Base-by-base conservation (phyloP, 2,329 filamentous ascomycete genomes). In the Aspergillus fijiensis region DNA sequence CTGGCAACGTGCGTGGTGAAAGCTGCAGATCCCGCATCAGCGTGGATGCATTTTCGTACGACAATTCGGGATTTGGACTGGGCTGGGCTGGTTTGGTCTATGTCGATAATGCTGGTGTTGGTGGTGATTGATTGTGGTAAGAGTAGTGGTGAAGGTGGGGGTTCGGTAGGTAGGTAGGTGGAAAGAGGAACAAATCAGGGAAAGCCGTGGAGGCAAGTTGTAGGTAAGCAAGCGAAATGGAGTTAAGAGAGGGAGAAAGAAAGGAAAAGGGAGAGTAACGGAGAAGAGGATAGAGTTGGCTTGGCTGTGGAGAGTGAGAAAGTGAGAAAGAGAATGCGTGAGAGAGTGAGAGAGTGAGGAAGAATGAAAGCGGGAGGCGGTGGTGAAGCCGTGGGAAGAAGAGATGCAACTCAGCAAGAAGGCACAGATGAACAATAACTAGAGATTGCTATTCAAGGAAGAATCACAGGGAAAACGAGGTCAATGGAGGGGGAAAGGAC, bases 21-120 rank as follows among this genome's bases (percentile, higher is more conserved):
- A 56, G 57, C 51, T 55, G 61, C 61, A 63, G 59, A 63, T 60
- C 61, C 48, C 48, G 60, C 59, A 59, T 63, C 59, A 51, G 57
- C 33, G 53, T 52, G 35, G 60, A 61, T 57, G 47, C 50, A 39
- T 56, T 55, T 58, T 58, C 51, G 61, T 61, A 63, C 57, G 52
- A 61, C 59, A 57, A 51, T 19, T 45, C 16, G 39, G 14, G 14
- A 45, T 19, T 42, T 45, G 39, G 53, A 49, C 53, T 45, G 53
- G 52, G 53, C 42, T 55, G 42, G 55, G 47, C 48, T 55, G 63
- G 53, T 60, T 56, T 51, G 52, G 52, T 29, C 27, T 16, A 19
- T 19, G 11, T 16, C 33, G 33, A 35, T 35, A 16, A 35, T 35
- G 33, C 27, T 52, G 57, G 51, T 54, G 50, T 53, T 49, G 61